Base-by-base conservation (phyloP, 129 eudicot species). In the Tagetes erecta region DNA sequence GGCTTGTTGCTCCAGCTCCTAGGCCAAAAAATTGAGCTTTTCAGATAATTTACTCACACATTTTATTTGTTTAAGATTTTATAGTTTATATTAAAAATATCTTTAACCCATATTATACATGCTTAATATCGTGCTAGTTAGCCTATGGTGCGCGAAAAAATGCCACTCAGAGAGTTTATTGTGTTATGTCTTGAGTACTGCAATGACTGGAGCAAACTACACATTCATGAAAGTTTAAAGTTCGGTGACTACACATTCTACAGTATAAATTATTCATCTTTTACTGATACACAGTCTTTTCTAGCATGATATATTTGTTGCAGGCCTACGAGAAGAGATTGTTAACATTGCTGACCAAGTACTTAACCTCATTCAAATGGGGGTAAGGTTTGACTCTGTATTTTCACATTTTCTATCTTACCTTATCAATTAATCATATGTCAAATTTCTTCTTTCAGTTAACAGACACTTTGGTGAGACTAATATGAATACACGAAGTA, bases 381-480 rank as follows among this genome's bases (percentile, higher is more conserved):
- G 99, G 78, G 99, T 20, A 95, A 95, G 97, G 99, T 95, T 75
- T 81, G 59, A 20, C 27, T 20, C 27, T 20, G 27, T 20, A 20
- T 20, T 67, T 11, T 49, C 9, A 64, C 27, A 42, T 56, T 57
- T 7, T n/a, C 14, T 75, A 60, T 79, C 59, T 46, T 68, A 9
- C 33, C 1, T 46, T 34, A 10, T n/a, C 9, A 40, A 44, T 67
- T 71, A 47, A 44, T 41, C 63, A 7, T 59, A 60, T 27, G 50
- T 5, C 6, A 37, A 71, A 50, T 64, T 67, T 31, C 72, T 80
- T 66, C 55, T 70, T 78, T 68, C 90, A 95, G 99, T 85, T 63
- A 95, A 91, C 70, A 82, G 99, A 80, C 99, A 95, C 79, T 95
- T 95, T 63, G 99, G 99, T 82, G 97, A 95, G 81, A 95, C 99